Conservation (phyloP, 2,329 filamentous ascomycete genomes). For the Echinosphaeria canescens region DNA sequence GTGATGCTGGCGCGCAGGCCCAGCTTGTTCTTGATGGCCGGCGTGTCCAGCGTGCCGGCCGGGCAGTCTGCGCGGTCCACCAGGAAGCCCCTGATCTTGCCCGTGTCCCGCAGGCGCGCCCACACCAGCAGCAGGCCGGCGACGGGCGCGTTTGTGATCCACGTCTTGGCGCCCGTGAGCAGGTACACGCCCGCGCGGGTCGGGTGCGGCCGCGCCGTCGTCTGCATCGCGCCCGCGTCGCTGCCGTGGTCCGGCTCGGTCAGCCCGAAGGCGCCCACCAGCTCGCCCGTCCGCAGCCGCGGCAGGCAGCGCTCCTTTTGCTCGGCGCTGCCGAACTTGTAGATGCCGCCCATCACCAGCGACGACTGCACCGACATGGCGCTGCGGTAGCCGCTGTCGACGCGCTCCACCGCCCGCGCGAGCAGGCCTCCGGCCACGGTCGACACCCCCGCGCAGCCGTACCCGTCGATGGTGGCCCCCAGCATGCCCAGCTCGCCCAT, state of each 20-base stretch:
- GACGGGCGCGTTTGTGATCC: conserved; percentile 84
- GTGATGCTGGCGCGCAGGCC: conserved; percentile 84
- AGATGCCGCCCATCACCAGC: conserved; percentile 67
- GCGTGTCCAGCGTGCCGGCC: conserved; percentile 75
- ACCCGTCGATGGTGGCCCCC: conserved; percentile 63
- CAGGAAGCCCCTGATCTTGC: conserved; percentile 86
- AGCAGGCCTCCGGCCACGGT: conserved; percentile 67
- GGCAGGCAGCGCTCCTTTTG: conserved; percentile 65
- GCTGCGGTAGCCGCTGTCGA: conserved; percentile 71
- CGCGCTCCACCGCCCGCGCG: conserved; percentile 66
- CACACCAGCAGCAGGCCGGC: conserved; percentile 66
- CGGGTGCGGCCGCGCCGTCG: conserved; percentile 53
- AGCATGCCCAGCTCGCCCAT: conserved; percentile 73
- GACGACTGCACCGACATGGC: conserved; percentile 81
- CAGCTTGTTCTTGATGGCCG: conserved; percentile 85
- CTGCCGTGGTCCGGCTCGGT: conserved; percentile 81
- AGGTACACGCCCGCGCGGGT: conserved; percentile 56
- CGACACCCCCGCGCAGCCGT: conserved; percentile 65
- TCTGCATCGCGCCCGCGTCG: conserved; percentile 74
- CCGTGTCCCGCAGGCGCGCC: conserved; percentile 80
- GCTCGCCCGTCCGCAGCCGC: conserved; percentile 51
- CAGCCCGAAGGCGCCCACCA: conserved; percentile 63
- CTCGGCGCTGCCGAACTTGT: conserved; percentile 62
- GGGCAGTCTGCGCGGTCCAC: conserved; percentile 74
- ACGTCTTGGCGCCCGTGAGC: conserved; percentile 62